Percentiles rank a stretch among this genome's conserved stretches.
Evolutionary conservation across 2,329 filamentous ascomycete species (phyloP).

Genomic region (Colletotrichum aenigma): DNA sequence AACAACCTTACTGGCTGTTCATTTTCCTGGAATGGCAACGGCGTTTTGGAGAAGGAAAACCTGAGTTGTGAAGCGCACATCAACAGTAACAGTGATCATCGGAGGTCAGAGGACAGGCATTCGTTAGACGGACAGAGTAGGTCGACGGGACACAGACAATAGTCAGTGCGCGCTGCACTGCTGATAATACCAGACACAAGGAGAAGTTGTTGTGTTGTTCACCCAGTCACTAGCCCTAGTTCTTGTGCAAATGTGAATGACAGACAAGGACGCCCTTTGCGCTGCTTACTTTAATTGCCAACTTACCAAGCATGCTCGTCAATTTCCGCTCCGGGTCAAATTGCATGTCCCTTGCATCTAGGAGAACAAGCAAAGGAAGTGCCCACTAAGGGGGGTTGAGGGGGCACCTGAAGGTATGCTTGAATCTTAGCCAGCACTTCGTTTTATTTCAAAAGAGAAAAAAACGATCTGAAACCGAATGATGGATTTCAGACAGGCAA

Average conservation of each 20-base stretch:
- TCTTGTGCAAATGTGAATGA: background rate
- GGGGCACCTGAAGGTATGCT: background rate
- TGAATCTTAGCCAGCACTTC: background rate
- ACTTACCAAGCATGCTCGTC: background rate
- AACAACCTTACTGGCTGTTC: background rate
- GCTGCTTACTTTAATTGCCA: background rate
- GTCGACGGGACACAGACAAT: background rate
- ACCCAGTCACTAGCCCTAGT: background rate
- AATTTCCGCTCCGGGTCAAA: background rate
- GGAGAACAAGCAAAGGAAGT: background rate
- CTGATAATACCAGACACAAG: background rate
- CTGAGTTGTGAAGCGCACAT: background rate
- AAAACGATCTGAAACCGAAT: background rate
- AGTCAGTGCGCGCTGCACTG: background rate
- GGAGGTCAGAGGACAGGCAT: background rate
- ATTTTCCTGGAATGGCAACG: background rate
- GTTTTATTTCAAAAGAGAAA: background rate
- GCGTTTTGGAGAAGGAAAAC: slow-evolving; percentile 20
- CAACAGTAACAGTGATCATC: background rate
- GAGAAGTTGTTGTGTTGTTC: background rate
- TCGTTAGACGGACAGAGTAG: background rate
- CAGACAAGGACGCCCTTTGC: background rate
- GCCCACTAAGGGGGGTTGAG: background rate
- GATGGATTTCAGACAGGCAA: background rate
- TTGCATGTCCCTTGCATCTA: background rate